Conservation (phyloP, 805 yeast species). For the Lipomyces anomalus region DNA sequence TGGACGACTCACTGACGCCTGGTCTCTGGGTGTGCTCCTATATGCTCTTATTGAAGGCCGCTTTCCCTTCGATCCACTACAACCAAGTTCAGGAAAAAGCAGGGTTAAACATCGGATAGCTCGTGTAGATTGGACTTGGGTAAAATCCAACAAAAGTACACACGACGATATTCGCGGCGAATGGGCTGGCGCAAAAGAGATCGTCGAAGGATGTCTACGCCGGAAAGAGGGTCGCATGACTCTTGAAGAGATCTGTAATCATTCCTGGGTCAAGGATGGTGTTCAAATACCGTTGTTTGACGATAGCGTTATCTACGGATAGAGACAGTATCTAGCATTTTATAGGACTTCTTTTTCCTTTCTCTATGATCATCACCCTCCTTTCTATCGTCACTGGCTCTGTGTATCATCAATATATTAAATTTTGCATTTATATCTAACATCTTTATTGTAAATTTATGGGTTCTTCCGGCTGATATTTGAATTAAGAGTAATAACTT, state of each 20-base stretch:
- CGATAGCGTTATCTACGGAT: no score
- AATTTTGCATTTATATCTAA: not conserved
- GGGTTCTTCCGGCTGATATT: not conserved
- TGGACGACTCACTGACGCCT: constrained; percentile 84
- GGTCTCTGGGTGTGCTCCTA: constrained; percentile 93
- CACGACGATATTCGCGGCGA: not conserved
- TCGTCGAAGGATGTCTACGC: constrained; percentile 48
- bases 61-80: constrained; percentile 87
- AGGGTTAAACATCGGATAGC: constrained; percentile 86
- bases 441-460: not conserved
- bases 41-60: constrained; percentile 80
- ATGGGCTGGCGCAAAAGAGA: constrained; percentile 44
- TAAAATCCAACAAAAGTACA: constrained; percentile 31
- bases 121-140: constrained; percentile 89
- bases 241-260: constrained; percentile 33
- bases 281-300: not conserved
- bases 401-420: no score
- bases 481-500: no score
- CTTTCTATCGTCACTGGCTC: no score
- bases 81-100: constrained; percentile 36
- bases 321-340: no score
- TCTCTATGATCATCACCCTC: no score
- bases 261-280: constrained; percentile 35
- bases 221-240: constrained; percentile 44
- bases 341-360: no score